Evolutionary conservation across 1,284 basidiomycete species (phyloP), one percentile per base, ranked within the genome.

Genomic region (Sanghuangporus baumii): DNA sequence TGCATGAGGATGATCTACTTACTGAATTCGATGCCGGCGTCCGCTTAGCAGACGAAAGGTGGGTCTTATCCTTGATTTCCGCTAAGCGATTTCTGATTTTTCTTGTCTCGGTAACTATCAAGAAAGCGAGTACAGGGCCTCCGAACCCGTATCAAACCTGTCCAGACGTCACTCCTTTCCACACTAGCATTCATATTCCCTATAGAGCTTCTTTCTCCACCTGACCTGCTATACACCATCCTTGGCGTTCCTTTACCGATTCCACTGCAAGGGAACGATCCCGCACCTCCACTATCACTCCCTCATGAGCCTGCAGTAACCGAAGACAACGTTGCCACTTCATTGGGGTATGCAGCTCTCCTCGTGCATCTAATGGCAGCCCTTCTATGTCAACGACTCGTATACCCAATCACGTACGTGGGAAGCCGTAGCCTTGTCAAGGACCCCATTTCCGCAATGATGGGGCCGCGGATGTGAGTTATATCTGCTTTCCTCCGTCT

Each of bases 381-480:
- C n/a, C 93, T 96, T 68, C 77, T 91, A 65, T 87, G 86, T 1
- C 86, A 87, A 64, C 79, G 81, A n/a, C 76, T 97, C 48, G 82
- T 91, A 7, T 98, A 98, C 76, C 93, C 94, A 31, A 82, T 98
- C 61, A 94, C 90, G 26, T 95, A 86, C 71, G 82, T 93, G 57
- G 94, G 93, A 5, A 96, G 93, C 67, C 81, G 90, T 63, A 96
- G 93, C 74, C 75, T 94, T 66, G 91, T 98, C 64, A 85, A 86
- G 69, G 95, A 98, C 76, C 89, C 88, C 11, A 95, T 97, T 60
- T 94, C 91, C 61, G 88, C 89, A 6, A 96, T 98, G 89, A 88
- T 94, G 67, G 95, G 96, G 1, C 93, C 94, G 12, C 80, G 95
- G 72, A 91, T 93, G 92, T 94, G 70, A 75, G 88, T 78, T 31